Evolutionary conservation across 2,329 filamentous ascomycete species (phyloP).

Genomic region (Chaetomium sp.): DNA sequence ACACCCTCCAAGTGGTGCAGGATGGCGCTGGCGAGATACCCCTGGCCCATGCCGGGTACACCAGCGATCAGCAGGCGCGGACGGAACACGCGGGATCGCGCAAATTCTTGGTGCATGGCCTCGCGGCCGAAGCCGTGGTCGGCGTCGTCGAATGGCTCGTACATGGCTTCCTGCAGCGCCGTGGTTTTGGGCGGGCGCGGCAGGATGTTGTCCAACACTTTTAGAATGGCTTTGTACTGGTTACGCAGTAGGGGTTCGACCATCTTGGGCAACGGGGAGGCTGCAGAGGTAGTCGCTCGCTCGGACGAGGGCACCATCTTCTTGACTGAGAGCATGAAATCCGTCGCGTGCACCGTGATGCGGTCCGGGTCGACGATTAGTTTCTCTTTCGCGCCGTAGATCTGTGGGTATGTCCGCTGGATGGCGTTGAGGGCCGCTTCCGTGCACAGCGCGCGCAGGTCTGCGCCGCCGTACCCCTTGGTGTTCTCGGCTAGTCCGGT

Average conservation of each 20-base stretch:
- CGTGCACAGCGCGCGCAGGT: slow-evolving; percentile 87
- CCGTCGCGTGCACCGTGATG: slow-evolving; percentile 82
- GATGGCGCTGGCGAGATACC: slow-evolving; percentile 77
- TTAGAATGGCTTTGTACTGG: slow-evolving; percentile 64
- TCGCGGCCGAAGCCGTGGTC: slow-evolving; percentile 83
- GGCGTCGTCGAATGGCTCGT: slow-evolving; percentile 73
- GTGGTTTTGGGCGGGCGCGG: slow-evolving; percentile 82
- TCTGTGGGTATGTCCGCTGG: slow-evolving; percentile 91
- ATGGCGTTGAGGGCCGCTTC: slow-evolving; percentile 95
- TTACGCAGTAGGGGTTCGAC: slow-evolving; percentile 75
- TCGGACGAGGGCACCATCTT: slow-evolving; percentile 95
- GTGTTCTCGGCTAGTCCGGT: slow-evolving; percentile 77
- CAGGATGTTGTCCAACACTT: slow-evolving; percentile 65
- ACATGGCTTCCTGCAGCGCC: slow-evolving; percentile 90
- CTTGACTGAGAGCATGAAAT: slow-evolving; percentile 96
- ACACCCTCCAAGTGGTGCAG: slow-evolving; percentile 88
- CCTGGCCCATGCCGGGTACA: slow-evolving; percentile 84
- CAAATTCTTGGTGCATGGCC: slow-evolving; percentile 68
- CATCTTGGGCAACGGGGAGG: slow-evolving; percentile 68
- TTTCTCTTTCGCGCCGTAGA: slow-evolving; percentile 86
- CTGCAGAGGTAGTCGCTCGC: slow-evolving; percentile 76
- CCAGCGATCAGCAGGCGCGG: slow-evolving; percentile 81
- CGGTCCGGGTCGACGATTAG: slow-evolving; percentile 77
- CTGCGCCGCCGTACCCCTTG: slow-evolving; percentile 94
- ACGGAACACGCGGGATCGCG: slow-evolving; percentile 79